Percentiles rank a stretch among this genome's conserved stretches.
Conservation (phyloP, 2,329 filamentous ascomycete species). For the Tolypocladium tropicale region DNA sequence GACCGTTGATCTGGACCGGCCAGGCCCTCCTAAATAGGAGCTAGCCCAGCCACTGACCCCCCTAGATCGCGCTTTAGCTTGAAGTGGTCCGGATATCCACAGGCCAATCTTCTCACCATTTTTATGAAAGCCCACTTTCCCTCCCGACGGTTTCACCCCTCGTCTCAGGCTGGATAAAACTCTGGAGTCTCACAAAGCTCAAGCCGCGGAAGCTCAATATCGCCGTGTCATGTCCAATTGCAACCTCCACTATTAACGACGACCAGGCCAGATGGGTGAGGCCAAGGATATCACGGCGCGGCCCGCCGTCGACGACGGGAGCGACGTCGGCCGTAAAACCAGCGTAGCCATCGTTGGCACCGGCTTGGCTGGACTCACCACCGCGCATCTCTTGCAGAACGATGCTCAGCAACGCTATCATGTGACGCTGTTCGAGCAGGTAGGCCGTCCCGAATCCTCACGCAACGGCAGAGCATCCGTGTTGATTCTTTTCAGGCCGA, state of each 20-base stretch:
- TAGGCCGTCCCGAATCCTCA: constrained; percentile 1
- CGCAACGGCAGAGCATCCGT: background rate
- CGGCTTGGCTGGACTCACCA: constrained; percentile 25
- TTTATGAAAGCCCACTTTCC: background rate
- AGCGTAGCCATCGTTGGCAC: constrained; percentile 25
- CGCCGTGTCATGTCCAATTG: background rate
- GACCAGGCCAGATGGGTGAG: background rate
- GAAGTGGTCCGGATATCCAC: no score
- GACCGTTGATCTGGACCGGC: no score
- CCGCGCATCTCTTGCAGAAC: constrained; percentile 22
- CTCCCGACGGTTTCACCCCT: background rate
- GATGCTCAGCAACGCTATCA: constrained; percentile 18
- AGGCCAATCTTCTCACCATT: no score
- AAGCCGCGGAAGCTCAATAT: background rate
- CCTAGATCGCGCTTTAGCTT: no score
- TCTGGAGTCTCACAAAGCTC: background rate
- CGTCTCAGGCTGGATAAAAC: background rate
- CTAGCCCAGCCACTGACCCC: no score
- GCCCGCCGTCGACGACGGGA: background rate
- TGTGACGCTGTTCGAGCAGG: constrained; percentile 28
- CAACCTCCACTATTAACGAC: background rate
- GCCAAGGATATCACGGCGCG: background rate
- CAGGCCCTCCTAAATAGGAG: no score
- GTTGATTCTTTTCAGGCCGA: constrained; percentile 13
- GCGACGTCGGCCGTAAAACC: background rate